These are phyloP conservation scores for Sphaerulina musiva DNA, from an alignment of 2,329 filamentous ascomycete genomes.

Conservation along the genomic window DNA sequence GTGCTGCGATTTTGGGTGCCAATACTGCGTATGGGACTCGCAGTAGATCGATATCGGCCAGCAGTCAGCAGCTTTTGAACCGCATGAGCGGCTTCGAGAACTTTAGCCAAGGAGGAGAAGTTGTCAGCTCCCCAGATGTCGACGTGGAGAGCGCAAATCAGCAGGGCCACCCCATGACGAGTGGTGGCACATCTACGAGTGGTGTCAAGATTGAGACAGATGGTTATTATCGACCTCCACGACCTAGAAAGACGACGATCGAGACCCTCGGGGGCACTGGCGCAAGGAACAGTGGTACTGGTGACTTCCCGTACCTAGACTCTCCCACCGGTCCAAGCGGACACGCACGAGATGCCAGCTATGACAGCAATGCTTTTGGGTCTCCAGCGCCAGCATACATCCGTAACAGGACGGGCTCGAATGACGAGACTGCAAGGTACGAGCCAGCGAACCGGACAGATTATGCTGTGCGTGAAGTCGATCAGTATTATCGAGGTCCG, in stretches of 20 bases:
- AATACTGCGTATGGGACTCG: constrained; percentile 39
- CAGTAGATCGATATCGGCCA: constrained; percentile 55
- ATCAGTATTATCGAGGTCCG: constrained; percentile 93
- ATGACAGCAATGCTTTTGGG: constrained; percentile 36
- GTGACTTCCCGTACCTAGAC: constrained; percentile 40
- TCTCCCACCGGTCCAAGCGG: constrained; percentile 30
- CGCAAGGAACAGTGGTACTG: constrained; percentile 36
- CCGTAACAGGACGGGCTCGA: constrained; percentile 48
- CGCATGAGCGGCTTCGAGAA: constrained; percentile 48
- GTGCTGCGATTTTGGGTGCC: constrained; percentile 63
- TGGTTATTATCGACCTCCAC: constrained; percentile 82
- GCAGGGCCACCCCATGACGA: constrained; percentile 4
- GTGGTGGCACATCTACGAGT: constrained; percentile 7
- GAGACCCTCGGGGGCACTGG: constrained; percentile 45
- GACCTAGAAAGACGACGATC: constrained; percentile 61
- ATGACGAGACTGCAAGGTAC: constrained; percentile 34
- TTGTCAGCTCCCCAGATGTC: constrained; percentile 40
- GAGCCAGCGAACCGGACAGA: constrained; percentile 50
- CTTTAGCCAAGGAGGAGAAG: constrained; percentile 53
- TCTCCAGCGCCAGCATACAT: constrained; percentile 51
- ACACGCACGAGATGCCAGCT: constrained; percentile 27
- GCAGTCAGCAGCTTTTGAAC: constrained; percentile 56
- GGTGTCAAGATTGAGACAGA: constrained; percentile 42
- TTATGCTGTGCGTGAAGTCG: constrained; percentile 88
- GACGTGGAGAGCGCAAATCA: constrained; percentile 16